Conservation (phyloP, 164 flowering plant species). For the Nymphaea colorata region DNA sequence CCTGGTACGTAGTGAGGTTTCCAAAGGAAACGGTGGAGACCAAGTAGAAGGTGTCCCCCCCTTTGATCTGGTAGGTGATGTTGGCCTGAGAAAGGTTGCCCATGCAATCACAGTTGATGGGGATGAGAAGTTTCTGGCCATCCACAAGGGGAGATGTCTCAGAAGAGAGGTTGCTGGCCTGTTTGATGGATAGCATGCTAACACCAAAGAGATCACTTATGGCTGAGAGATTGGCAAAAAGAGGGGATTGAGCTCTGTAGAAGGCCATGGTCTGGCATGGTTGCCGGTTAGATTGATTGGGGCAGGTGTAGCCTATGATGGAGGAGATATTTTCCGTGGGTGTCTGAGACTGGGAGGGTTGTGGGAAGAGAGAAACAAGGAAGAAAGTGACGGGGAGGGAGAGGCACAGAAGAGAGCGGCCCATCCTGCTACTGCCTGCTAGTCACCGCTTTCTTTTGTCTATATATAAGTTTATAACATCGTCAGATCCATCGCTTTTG, state of each 20-base stretch:
- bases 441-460: too few species aligned
- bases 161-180: slow-evolving; percentile 60
- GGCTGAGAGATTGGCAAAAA: slow-evolving; percentile 46
- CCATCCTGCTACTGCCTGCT: background rate
- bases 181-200: slow-evolving; percentile 51
- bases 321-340: background rate
- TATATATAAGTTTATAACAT: too few species aligned
- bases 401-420: background rate
- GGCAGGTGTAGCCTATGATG: slow-evolving; percentile 53
- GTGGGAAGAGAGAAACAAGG: slow-evolving; percentile 5
- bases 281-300: slow-evolving; percentile 16
- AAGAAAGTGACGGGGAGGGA: slow-evolving; percentile 6
- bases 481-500: too few species aligned
- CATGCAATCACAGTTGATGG: slow-evolving; percentile 61
- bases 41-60: slow-evolving; percentile 48
- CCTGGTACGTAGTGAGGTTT: slow-evolving; percentile 66
- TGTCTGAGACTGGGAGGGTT: slow-evolving; percentile 15
- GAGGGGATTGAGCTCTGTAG: slow-evolving; percentile 46
- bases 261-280: slow-evolving; percentile 62
- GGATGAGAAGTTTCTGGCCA: slow-evolving; percentile 54
- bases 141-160: slow-evolving; percentile 38
- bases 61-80: slow-evolving; percentile 34
- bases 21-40: slow-evolving; percentile 38
- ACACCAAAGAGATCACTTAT: slow-evolving; percentile 66
- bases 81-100: slow-evolving; percentile 35